Percentiles rank a stretch among this genome's conserved stretches.
Evolutionary conservation across 768 basidiomycete genomes (phyloP).

Genomic region (Lentinula edodes): DNA sequence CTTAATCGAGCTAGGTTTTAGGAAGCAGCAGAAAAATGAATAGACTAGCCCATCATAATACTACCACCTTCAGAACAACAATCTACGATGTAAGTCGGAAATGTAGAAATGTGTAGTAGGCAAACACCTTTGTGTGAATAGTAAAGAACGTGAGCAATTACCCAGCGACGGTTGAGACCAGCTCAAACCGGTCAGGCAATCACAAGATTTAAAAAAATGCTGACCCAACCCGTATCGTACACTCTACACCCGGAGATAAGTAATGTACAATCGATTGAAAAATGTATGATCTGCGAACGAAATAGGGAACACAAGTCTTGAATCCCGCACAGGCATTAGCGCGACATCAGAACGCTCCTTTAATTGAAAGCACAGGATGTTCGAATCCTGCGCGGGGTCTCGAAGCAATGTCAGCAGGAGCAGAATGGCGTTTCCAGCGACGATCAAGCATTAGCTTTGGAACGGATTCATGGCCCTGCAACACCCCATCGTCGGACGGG

Average conservation of each 20-base stretch:
- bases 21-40: neutral
- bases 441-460: conserved; percentile 23
- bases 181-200: conserved; percentile 2
- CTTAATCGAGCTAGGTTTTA: neutral
- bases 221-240: conserved; percentile 8
- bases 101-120: neutral
- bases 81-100: neutral
- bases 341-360: conserved; percentile 50
- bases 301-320: conserved; percentile 32
- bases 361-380: conserved; percentile 51
- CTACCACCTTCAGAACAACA: neutral
- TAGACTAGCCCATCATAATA: neutral
- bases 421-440: conserved; percentile 52
- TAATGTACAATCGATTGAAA: conserved; percentile 11
- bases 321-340: neutral
- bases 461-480: conserved; percentile 8
- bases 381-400: conserved; percentile 49
- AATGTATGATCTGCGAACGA: conserved; percentile 27
- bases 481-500: conserved; percentile 25
- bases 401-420: conserved; percentile 54
- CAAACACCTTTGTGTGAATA: neutral
- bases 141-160: conserved; percentile 4
- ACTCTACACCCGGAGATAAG: conserved; percentile 10
- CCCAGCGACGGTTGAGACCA: neutral
- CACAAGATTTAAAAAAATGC: neutral